These are phyloP conservation scores for Globisporangium heterothallicum DNA, from an alignment of 352 stramenopile genomes.

Conservation along the genomic window DNA sequence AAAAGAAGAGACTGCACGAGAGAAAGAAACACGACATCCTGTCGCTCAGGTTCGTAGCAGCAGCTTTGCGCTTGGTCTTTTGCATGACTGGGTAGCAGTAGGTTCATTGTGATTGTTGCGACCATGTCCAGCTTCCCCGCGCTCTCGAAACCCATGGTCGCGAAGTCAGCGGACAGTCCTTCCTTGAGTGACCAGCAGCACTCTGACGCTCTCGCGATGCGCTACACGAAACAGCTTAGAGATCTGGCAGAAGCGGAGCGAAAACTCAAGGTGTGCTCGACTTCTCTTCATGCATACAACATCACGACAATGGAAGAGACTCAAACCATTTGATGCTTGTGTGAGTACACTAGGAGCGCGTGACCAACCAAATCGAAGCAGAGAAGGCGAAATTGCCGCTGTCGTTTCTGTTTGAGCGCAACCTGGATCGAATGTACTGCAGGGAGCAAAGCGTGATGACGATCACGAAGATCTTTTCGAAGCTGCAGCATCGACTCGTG, in stretches of 20 bases:
- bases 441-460: conserved; percentile 41
- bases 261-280: conserved; percentile 10
- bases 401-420: conserved; percentile 71
- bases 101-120: background rate
- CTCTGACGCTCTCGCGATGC: background rate
- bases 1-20: background rate
- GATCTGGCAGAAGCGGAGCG: conserved; percentile 12
- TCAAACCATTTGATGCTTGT: too few relatives aligned
- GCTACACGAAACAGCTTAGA: conserved; percentile 13
- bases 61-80: background rate
- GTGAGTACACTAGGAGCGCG: conserved; percentile 28
- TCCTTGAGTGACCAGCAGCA: background rate
- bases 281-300: background rate
- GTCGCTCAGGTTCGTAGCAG: conserved; percentile 32
- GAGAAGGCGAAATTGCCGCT: conserved; percentile 59
- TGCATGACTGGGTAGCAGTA: background rate
- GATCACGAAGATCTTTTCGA: conserved; percentile 62
- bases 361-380: conserved; percentile 35
- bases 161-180: background rate
- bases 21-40: conserved; percentile 20
- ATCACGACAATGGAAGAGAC: too few relatives aligned
- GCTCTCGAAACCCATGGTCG: conserved; percentile 4
- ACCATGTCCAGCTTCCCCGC: conserved; percentile 14
- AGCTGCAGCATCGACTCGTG: conserved; percentile 56
- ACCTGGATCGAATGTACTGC: conserved; percentile 54